These are phyloP conservation scores for Suillus sp. DNA, from an alignment of 768 basidiomycete species.

Conservation along the genomic window DNA sequence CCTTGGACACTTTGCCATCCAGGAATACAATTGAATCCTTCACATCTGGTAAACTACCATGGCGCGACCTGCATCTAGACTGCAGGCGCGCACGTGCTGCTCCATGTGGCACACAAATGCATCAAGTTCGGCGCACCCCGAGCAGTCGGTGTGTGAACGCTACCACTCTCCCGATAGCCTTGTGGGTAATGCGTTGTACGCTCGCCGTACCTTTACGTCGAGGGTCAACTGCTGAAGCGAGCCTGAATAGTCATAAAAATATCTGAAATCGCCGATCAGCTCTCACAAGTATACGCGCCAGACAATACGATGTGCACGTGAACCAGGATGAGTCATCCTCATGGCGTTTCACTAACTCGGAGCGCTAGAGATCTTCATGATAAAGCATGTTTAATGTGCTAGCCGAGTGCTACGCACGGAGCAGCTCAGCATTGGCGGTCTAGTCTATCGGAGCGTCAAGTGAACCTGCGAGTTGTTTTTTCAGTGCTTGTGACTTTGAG, in stretches of 20 bases:
- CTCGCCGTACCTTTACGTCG: not conserved
- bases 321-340: not conserved
- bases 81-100: not conserved
- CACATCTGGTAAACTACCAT: no score
- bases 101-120: not conserved
- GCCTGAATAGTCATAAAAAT: not conserved
- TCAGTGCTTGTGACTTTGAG: not conserved
- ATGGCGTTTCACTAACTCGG: not conserved
- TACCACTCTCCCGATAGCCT: not conserved
- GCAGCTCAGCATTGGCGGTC: not conserved
- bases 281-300: not conserved
- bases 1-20: slow-evolving; percentile 6
- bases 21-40: not conserved
- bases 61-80: not conserved
- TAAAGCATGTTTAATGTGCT: not conserved
- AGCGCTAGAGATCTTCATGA: not conserved
- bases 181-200: not conserved
- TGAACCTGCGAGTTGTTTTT: not conserved
- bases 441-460: not conserved
- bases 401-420: not conserved
- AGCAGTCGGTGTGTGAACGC: not conserved
- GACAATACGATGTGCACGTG: not conserved
- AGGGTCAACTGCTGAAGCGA: not conserved
- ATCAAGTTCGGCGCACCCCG: not conserved
- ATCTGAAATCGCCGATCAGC: not conserved